phyloP scores from a whole-genome alignment of 257 asterid species.

The Nemophila menziesii region DNA sequence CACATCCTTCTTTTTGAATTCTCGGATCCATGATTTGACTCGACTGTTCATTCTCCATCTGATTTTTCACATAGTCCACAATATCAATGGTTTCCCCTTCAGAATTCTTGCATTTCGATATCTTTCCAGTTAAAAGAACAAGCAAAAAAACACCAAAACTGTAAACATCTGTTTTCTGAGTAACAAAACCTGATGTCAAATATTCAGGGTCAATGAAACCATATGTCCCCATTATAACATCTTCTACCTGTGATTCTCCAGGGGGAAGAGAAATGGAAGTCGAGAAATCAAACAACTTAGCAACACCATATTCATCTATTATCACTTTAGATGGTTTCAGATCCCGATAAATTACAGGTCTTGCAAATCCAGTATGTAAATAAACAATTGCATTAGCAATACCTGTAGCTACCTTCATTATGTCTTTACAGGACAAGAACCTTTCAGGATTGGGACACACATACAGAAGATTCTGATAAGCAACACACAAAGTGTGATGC shows the following conservation, averaged over 20 bases:
- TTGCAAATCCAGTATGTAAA: conserved; percentile 11
- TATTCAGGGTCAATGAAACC: conserved; percentile 6
- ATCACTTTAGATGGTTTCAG: conserved; percentile 9
- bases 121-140: background rate
- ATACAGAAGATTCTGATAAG: no score
- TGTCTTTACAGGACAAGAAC: conserved; percentile 4
- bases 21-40: background rate
- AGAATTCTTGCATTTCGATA: no score
- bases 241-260: conserved; percentile 16
- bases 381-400: conserved; percentile 11
- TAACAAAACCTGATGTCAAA: background rate
- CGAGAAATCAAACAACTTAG: conserved; percentile 11
- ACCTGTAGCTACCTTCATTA: conserved; percentile 9
- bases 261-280: conserved; percentile 6
- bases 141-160: background rate
- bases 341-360: conserved; percentile 6
- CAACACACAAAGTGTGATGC: no score
- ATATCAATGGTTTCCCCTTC: background rate
- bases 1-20: background rate
- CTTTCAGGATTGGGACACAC: background rate
- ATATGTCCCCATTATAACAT: conserved; percentile 2
- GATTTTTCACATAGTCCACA: background rate
- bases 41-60: no score
- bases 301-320: conserved; percentile 7
- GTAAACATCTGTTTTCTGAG: background rate